phyloP scores from a whole-genome alignment of 2,329 filamentous ascomycete genomes.

The Aspergillus fijiensis region DNA sequence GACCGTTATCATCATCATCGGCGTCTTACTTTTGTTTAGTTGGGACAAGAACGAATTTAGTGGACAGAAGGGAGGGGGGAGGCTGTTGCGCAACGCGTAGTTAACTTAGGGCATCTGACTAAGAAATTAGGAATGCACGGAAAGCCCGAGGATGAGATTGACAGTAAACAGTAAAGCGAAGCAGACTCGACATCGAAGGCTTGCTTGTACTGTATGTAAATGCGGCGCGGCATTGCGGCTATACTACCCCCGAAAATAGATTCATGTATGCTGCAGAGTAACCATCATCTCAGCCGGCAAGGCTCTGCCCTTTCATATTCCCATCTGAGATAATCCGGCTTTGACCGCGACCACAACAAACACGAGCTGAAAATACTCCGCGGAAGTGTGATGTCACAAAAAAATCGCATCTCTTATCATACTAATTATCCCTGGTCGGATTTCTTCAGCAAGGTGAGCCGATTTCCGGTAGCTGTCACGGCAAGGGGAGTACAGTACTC shows the following conservation, averaged over 20 bases:
- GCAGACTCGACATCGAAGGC: neutral
- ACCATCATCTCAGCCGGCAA: conserved; percentile 8
- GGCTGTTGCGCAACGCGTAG: too few species aligned
- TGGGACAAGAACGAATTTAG: neutral
- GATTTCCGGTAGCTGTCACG: neutral
- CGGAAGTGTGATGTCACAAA: conserved; percentile 3
- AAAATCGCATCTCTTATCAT: conserved; percentile 1
- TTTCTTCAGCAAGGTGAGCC: neutral
- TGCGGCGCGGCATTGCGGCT: neutral
- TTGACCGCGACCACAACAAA: neutral
- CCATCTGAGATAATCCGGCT: conserved; percentile 8
- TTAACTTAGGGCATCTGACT: neutral
- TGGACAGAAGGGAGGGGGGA: too few species aligned
- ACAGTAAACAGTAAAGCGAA: neutral
- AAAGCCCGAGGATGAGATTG: neutral
- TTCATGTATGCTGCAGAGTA: conserved; percentile 1
- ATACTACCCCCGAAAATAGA: neutral
- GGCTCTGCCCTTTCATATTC: neutral
- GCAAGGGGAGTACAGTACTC: neutral
- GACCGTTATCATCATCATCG: neutral
- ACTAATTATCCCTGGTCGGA: neutral
- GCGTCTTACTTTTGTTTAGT: neutral
- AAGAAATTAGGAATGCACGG: neutral
- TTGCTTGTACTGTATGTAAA: neutral
- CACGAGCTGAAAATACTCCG: neutral